Conservation (phyloP, 305 asterid genomes). For the Fraxinus angustifolia region DNA sequence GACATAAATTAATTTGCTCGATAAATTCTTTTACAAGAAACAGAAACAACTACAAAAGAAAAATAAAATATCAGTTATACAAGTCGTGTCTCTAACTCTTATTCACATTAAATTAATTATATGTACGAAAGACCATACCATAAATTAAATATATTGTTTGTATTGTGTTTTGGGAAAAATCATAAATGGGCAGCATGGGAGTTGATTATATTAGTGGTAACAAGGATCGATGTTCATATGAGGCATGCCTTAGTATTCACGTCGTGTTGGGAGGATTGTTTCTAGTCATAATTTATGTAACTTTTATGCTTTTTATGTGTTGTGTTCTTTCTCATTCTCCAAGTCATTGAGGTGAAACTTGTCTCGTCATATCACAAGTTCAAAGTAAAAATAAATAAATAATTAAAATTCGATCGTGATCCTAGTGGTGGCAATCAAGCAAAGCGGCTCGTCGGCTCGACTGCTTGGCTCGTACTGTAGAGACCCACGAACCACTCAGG, state of each 20-base stretch:
- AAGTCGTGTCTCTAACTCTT: neutral
- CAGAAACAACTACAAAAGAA: too few relatives aligned
- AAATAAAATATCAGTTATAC: neutral
- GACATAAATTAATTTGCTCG: too few relatives aligned
- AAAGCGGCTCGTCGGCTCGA: too few relatives aligned
- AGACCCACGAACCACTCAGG: too few relatives aligned
- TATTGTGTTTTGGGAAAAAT: neutral
- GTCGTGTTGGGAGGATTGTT: slow-evolving; percentile 10
- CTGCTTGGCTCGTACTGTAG: too few relatives aligned
- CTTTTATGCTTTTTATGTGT: slow-evolving; percentile 15
- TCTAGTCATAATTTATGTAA: neutral
- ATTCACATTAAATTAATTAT: neutral
- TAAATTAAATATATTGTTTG: neutral
- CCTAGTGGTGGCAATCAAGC: too few relatives aligned
- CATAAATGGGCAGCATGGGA: neutral
- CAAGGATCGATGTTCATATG: neutral
- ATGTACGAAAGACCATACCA: neutral
- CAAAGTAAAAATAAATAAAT: neutral
- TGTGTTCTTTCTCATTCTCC: slow-evolving; percentile 13
- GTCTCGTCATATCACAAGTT: neutral
- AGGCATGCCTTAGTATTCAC: slow-evolving; percentile 24
- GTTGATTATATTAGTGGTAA: slow-evolving; percentile 10
- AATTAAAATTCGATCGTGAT: neutral
- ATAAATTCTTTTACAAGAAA: too few relatives aligned
- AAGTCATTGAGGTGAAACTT: neutral